Base-by-base conservation (phyloP, 1,284 basidiomycete species). In the Leucoagaricus sp. region DNA sequence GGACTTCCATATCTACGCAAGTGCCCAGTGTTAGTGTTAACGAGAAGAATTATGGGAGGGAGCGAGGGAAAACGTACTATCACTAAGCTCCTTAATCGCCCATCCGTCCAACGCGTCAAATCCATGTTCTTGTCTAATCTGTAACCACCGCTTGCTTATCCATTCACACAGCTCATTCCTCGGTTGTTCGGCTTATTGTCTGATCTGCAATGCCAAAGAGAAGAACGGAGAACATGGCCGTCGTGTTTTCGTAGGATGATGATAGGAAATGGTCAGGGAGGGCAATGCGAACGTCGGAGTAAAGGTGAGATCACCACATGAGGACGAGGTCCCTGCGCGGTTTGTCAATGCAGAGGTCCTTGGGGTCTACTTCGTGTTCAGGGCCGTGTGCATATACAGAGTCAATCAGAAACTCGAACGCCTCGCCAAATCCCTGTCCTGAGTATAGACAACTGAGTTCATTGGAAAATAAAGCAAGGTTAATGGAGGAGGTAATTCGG, bases 231-330 rank as follows among this genome's bases (percentile, higher is more conserved):
- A 98, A 98, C 15, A 94, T 83, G 28, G 90, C 88, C 0, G 86
- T 91, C 1, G 86, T 80, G 48, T 78, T 82, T 56, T 90, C 87
- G 57, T 87, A 85, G 26, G 25, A 29, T 26, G 10, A 26, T 12
- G 77, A 79, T 9, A 78, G 81, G 64, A 86, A 85, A 46, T 80
- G 81, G 40, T 86, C 86, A 0, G 82, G 81, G 55, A 95, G 82
- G 0, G 88, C 81, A 58, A 97, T 88, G 53, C 87, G 84, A 13
- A 95, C 85, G 70, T 97, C 95, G 1, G 92, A 91, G 72, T 95
- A 98, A 12, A 98, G 84, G 55, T 93, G 86, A 15, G 90, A 93
- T 26, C 94, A 78, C 95, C 95, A 97, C 93, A 96, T 96, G 77
- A 91, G 97, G 28, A 96, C 92, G 31, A 97, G 79, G 69, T 97